Percentiles rank a stretch among this genome's conserved stretches.
Evolutionary conservation across 2,329 filamentous ascomycete species (phyloP).

Genomic region (Huntiella abstrusa): DNA sequence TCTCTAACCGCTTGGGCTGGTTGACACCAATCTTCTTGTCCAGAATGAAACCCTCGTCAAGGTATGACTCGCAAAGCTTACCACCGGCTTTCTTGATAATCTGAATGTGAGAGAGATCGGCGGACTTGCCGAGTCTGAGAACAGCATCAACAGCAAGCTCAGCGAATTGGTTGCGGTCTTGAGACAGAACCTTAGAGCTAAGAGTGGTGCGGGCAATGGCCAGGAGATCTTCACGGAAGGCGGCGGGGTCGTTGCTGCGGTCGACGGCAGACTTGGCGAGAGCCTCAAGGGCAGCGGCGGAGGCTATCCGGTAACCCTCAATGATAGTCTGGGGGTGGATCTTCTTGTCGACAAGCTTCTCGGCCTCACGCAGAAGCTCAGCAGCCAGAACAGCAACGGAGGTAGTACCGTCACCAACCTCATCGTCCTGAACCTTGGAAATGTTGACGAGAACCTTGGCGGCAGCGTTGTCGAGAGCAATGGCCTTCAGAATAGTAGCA

Average conservation of each 20-base stretch:
- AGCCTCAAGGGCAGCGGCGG: conserved; percentile 66
- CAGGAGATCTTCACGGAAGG: conserved; percentile 76
- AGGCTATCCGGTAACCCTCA: conserved; percentile 95
- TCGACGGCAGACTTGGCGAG: conserved; percentile 74
- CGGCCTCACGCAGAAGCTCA: conserved; percentile 85
- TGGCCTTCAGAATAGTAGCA: conserved; percentile 93
- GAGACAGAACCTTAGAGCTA: conserved; percentile 89
- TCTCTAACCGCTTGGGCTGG: conserved; percentile 91
- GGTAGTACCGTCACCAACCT: conserved; percentile 94
- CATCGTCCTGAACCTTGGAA: conserved; percentile 97
- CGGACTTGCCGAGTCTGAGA: conserved; percentile 70
- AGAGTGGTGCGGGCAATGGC: conserved; percentile 88
- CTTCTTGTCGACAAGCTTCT: conserved; percentile 94
- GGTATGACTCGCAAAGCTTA: conserved; percentile 91
- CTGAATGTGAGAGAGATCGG: conserved; percentile 92
- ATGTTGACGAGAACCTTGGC: conserved; percentile 98
- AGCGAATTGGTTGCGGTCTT: conserved; percentile 85
- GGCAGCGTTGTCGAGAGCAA: conserved; percentile 93
- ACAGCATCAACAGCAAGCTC: conserved; percentile 82
- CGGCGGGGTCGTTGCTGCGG: conserved; percentile 64
- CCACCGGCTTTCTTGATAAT: conserved; percentile 99
- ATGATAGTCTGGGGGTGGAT: conserved; percentile 99
- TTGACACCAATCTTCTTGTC: conserved; percentile 99
- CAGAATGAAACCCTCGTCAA: conserved; percentile 94
- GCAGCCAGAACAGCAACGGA: conserved; percentile 93